phyloP scores from a whole-genome alignment of 495 filamentous ascomycete species.

The Pyrenopolyporus hunteri region DNA sequence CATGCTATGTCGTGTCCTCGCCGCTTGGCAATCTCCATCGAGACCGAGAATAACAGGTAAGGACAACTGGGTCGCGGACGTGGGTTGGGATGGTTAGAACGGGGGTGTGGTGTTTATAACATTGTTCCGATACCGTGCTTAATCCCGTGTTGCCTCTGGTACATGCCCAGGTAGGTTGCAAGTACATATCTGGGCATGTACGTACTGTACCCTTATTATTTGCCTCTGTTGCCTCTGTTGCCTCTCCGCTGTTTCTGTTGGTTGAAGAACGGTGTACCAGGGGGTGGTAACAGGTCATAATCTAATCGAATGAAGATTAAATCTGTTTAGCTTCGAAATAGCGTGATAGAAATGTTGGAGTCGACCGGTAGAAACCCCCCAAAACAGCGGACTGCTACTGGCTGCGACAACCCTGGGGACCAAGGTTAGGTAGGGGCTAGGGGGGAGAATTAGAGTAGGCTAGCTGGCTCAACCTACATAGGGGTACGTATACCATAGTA shows the following conservation, averaged over 20 bases:
- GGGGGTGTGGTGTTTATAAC: not conserved
- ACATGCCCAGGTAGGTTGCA: no score
- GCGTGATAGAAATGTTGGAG: not conserved
- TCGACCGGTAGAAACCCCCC: not conserved
- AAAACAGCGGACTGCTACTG: not conserved
- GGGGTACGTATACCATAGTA: no score
- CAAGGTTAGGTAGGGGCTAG: no score
- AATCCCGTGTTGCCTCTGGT: no score
- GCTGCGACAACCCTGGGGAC: no score
- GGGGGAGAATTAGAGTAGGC: not conserved
- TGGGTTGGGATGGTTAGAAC: not conserved
- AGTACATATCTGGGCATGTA: no score
- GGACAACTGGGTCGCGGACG: not conserved
- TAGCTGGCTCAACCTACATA: not conserved
- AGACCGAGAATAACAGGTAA: slow-evolving; percentile 14
- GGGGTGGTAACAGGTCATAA: slow-evolving; percentile 1
- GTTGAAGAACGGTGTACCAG: no score
- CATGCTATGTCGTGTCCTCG: slow-evolving; percentile 16
- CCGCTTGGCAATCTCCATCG: slow-evolving; percentile 18
- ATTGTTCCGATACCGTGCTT: no score
- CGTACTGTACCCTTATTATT: no score
- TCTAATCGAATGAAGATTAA: not conserved
- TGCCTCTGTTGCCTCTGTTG: no score
- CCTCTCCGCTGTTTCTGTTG: not conserved
- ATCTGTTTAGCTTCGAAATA: not conserved